These are phyloP conservation scores for Tetracladium setigerum DNA, from an alignment of 495 filamentous ascomycete species.

Conservation along the genomic window DNA sequence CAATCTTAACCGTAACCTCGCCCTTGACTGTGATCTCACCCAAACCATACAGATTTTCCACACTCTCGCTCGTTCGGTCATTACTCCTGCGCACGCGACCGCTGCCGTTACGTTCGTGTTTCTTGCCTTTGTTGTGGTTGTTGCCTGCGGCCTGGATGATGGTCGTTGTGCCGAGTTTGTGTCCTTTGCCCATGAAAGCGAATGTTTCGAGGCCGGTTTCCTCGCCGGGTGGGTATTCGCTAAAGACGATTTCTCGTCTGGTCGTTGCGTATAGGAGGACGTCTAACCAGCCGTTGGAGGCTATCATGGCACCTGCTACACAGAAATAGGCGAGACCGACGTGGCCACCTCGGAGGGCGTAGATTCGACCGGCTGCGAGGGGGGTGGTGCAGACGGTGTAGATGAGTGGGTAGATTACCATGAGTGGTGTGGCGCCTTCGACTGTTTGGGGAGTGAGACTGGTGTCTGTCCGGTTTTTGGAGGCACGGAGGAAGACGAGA, in stretches of 20 bases:
- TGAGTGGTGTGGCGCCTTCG: conserved; percentile 46
- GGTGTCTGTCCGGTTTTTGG: background rate
- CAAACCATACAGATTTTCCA: conserved; percentile 16
- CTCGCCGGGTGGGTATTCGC: conserved; percentile 27
- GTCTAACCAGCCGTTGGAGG: conserved; percentile 67
- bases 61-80: conserved; percentile 3
- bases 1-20: conserved; percentile 11
- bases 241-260: conserved; percentile 45
- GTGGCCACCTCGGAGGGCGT: conserved; percentile 46
- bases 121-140: no score
- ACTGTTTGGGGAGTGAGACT: conserved; percentile 12
- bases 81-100: no score
- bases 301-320: conserved; percentile 63
- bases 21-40: conserved; percentile 16
- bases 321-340: conserved; percentile 55
- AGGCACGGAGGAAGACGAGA: conserved; percentile 46
- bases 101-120: no score
- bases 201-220: conserved; percentile 40
- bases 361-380: conserved; percentile 61
- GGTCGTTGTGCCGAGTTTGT: conserved; percentile 8
- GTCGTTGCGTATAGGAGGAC: conserved; percentile 66
- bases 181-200: conserved; percentile 33
- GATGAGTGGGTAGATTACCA: conserved; percentile 71
- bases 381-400: conserved; percentile 67
- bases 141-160: conserved; percentile 5